phyloP scores from a whole-genome alignment of 2,329 filamentous ascomycete species.

The Sporothrix luriei region DNA sequence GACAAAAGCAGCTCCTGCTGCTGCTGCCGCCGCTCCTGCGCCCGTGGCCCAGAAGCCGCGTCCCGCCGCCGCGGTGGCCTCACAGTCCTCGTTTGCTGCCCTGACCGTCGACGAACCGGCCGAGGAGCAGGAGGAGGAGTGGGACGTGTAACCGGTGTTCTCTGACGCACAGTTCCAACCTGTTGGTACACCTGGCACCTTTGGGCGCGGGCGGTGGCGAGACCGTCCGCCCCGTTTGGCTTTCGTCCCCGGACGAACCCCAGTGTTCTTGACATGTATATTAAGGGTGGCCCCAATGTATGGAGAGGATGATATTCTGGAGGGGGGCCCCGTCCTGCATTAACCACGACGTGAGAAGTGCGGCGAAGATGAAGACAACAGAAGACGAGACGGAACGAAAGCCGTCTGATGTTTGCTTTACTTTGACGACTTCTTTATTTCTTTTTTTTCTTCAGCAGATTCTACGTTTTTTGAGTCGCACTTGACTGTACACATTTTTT shows the following conservation, averaged over 20 bases:
- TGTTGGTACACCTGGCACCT: neutral
- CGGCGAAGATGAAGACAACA: slow-evolving; percentile 19
- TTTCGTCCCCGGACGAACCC: neutral
- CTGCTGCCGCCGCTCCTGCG: slow-evolving; percentile 38
- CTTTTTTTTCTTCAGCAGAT: neutral
- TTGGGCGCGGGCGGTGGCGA: slow-evolving; percentile 12
- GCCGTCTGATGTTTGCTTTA: slow-evolving; percentile 3
- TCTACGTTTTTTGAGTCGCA: slow-evolving; percentile 2
- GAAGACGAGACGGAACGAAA: slow-evolving; percentile 12
- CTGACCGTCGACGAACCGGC: slow-evolving; percentile 48
- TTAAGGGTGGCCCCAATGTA: neutral
- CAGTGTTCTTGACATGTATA: slow-evolving; percentile 19
- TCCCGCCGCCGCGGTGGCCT: slow-evolving; percentile 44
- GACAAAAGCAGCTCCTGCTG: slow-evolving; percentile 38
- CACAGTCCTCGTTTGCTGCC: slow-evolving; percentile 53
- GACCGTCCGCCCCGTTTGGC: slow-evolving; percentile 3
- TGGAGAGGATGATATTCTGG: neutral
- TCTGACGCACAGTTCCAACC: neutral
- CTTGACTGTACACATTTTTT: slow-evolving; percentile 14
- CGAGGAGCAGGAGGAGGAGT: slow-evolving; percentile 53
- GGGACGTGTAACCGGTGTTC: slow-evolving; percentile 50
- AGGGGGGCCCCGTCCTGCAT: neutral
- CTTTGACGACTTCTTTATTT: neutral
- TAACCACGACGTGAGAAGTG: slow-evolving; percentile 10
- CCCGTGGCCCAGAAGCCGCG: slow-evolving; percentile 39